Conservation (phyloP, 192 early-diverging fungal genomes). For the Backusella circina region DNA sequence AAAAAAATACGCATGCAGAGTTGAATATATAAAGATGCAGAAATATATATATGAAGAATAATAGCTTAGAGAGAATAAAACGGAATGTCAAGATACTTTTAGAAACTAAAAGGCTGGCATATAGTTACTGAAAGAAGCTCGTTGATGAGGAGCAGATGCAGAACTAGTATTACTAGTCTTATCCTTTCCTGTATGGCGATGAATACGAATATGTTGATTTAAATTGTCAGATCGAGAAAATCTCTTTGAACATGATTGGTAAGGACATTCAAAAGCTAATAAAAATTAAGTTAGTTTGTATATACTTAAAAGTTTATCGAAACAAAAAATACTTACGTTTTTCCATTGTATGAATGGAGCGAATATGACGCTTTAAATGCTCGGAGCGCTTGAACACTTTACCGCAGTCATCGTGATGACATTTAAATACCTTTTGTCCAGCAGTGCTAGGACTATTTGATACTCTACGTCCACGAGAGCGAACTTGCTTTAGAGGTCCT, state of each 20-base stretch:
- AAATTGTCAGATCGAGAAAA: constrained; percentile 58
- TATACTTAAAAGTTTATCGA: not conserved
- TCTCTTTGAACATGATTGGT: constrained; percentile 50
- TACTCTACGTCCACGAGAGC: constrained; percentile 50
- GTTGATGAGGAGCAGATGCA: not conserved
- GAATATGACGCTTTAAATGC: constrained; percentile 54
- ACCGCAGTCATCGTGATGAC: constrained; percentile 50
- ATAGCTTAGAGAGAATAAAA: not conserved
- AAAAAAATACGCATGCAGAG: constrained; percentile 6
- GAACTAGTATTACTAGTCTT: not conserved
- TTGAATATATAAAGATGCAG: not conserved
- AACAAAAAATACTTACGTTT: constrained; percentile 51
- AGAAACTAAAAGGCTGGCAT: not conserved
- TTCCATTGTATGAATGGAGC: constrained; percentile 60
- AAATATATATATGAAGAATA: not conserved
- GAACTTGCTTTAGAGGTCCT: constrained; percentile 8
- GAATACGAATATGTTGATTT: constrained; percentile 56
- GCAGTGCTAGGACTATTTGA: constrained; percentile 42
- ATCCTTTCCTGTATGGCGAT: constrained; percentile 52
- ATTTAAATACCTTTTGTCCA: constrained; percentile 50
- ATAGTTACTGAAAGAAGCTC: constrained; percentile 13
- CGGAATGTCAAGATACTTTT: not conserved
- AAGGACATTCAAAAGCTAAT: constrained; percentile 52
- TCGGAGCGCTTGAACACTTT: constrained; percentile 57
- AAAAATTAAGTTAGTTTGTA: not conserved